phyloP scores from a whole-genome alignment of 306 rosid species.

The Trifolium subterraneum region DNA sequence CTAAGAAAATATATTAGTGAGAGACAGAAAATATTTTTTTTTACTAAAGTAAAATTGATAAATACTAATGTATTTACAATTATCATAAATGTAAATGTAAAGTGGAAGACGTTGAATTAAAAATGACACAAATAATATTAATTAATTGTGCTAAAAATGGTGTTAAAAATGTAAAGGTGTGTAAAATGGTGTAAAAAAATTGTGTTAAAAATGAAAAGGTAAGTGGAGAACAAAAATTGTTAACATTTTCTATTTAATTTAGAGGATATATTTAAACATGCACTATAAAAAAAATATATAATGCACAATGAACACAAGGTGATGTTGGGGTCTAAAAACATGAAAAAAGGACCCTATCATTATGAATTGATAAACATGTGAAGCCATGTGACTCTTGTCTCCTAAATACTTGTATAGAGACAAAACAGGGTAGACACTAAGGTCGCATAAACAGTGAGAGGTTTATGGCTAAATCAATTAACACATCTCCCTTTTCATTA shows the following conservation, averaged over 20 bases:
- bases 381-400: conserved; percentile 69
- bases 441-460: conserved; percentile 42
- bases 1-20: too few species aligned
- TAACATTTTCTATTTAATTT: neutral
- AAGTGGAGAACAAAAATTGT: neutral
- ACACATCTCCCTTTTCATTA: conserved; percentile 22
- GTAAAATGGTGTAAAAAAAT: neutral
- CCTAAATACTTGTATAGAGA: conserved; percentile 34
- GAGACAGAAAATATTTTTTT: too few species aligned
- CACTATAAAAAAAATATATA: neutral
- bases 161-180: too few species aligned
- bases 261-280: neutral
- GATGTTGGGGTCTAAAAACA: neutral
- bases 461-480: conserved; percentile 35
- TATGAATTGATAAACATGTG: conserved; percentile 53
- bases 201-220: neutral
- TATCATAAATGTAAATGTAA: too few species aligned
- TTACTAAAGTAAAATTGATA: too few species aligned
- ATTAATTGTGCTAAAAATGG: too few species aligned
- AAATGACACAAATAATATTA: too few species aligned
- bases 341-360: conserved; percentile 32
- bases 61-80: too few species aligned
- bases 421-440: conserved; percentile 40
- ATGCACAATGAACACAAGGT: neutral
- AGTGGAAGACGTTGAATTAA: too few species aligned